phyloP scores from a whole-genome alignment of 2,329 filamentous ascomycete genomes.

The Microcyclosporella mali region DNA sequence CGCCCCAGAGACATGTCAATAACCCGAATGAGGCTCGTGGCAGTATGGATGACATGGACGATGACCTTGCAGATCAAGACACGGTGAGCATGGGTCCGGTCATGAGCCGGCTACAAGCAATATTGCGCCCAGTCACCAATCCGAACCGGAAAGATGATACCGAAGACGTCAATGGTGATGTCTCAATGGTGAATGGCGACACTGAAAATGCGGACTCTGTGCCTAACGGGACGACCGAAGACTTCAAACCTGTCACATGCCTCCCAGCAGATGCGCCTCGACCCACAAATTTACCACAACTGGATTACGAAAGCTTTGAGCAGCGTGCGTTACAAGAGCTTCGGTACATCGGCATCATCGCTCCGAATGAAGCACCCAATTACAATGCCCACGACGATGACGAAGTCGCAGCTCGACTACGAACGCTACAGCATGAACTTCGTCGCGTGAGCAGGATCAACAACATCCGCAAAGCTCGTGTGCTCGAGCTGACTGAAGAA shows the following conservation, averaged over 20 bases:
- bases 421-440: conserved; percentile 74
- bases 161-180: conserved; percentile 41
- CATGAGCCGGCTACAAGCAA: conserved; percentile 71
- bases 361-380: conserved; percentile 58
- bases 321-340: conserved; percentile 88
- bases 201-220: conserved; percentile 35
- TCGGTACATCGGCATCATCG: conserved; percentile 78
- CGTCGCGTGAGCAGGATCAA: conserved; percentile 81
- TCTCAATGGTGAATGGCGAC: conserved; percentile 35
- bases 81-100: conserved; percentile 83
- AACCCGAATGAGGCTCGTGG: conserved; percentile 78
- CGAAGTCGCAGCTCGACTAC: conserved; percentile 83
- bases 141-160: conserved; percentile 46
- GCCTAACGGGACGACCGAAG: conserved; percentile 32
- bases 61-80: conserved; percentile 81
- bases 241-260: conserved; percentile 58
- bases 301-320: conserved; percentile 82
- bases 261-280: conserved; percentile 49
- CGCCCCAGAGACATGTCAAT: conserved; percentile 56
- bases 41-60: conserved; percentile 77
- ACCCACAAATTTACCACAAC: conserved; percentile 39
- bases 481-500: conserved; percentile 82
- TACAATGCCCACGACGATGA: conserved; percentile 91
- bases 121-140: conserved; percentile 64
- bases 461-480: conserved; percentile 78